Evolutionary conservation across 2,329 filamentous ascomycete species (phyloP).

Genomic region (Coccinonectria pachysandricola): DNA sequence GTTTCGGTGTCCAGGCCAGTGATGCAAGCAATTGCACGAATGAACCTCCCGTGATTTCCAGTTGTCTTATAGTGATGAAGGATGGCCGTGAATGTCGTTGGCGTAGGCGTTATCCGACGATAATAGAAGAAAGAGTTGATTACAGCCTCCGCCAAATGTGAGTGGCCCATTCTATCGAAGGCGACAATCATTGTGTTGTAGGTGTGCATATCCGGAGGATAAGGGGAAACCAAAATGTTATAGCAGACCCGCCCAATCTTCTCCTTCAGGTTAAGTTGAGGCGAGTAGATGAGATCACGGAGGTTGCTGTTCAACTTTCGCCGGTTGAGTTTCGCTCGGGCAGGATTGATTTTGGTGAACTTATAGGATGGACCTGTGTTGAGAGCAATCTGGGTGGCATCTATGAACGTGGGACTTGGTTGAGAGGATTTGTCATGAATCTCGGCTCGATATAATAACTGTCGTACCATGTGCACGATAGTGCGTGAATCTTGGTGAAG

Average conservation of each 20-base stretch:
- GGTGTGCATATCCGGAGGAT: slow-evolving; percentile 55
- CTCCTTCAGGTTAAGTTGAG: slow-evolving; percentile 20
- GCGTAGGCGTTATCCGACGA: slow-evolving; percentile 35
- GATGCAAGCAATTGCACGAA: slow-evolving; percentile 35
- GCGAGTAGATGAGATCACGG: slow-evolving; percentile 17
- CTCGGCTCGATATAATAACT: slow-evolving; percentile 20
- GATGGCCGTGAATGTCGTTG: slow-evolving; percentile 38
- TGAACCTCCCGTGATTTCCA: slow-evolving; percentile 31
- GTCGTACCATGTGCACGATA: slow-evolving; percentile 18
- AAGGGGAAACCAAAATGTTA: slow-evolving; percentile 53
- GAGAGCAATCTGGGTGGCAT: slow-evolving; percentile 17
- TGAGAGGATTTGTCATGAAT: slow-evolving; percentile 11
- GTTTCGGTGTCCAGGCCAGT: slow-evolving; percentile 30
- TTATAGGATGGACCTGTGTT: slow-evolving; percentile 13
- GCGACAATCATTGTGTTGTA: slow-evolving; percentile 62
- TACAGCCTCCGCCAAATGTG: slow-evolving; percentile 41
- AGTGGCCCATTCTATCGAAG: slow-evolving; percentile 43
- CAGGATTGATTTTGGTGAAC: slow-evolving; percentile 19
- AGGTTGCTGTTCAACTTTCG: slow-evolving; percentile 20
- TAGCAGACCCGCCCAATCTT: slow-evolving; percentile 41
- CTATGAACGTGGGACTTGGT: slow-evolving; percentile 19
- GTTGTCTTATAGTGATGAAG: slow-evolving; percentile 38
- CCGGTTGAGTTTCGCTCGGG: slow-evolving; percentile 16
- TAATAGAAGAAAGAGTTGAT: slow-evolving; percentile 38
- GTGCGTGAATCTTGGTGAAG: slow-evolving; percentile 18